These are phyloP conservation scores for Sonneratia caseolaris DNA, from an alignment of 345 rosid species.

Conservation along the genomic window DNA sequence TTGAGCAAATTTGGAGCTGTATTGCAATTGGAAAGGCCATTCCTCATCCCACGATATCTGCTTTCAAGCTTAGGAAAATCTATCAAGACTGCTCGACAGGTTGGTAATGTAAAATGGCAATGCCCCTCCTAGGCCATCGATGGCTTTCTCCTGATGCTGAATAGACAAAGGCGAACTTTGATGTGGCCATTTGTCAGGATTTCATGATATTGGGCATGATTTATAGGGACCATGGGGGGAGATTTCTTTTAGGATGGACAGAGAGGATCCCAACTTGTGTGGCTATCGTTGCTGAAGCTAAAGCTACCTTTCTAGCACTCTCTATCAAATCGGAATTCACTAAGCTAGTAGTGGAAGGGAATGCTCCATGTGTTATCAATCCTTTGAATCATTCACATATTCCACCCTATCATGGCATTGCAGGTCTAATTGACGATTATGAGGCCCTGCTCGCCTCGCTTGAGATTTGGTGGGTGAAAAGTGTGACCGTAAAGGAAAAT, in stretches of 20 bases:
- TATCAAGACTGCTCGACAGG: neutral
- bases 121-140: too few relatives aligned
- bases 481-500: neutral
- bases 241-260: slow-evolving; percentile 1
- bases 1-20: neutral
- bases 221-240: neutral
- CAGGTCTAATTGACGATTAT: neutral
- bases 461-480: neutral
- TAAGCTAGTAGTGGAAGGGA: neutral
- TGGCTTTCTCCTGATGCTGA: neutral
- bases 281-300: slow-evolving; percentile 1
- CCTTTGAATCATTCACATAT: neutral
- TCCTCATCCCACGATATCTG: neutral
- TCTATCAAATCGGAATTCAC: slow-evolving; percentile 1
- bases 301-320: neutral
- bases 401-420: too few relatives aligned
- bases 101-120: neutral
- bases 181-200: neutral
- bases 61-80: neutral
- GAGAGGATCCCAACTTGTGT: neutral
- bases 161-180: neutral
- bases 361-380: neutral
- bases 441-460: neutral
- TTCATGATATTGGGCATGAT: neutral
- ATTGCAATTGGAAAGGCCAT: neutral